Base-by-base conservation (phyloP, 129 eudicot species). In the Apium graveolens region DNA sequence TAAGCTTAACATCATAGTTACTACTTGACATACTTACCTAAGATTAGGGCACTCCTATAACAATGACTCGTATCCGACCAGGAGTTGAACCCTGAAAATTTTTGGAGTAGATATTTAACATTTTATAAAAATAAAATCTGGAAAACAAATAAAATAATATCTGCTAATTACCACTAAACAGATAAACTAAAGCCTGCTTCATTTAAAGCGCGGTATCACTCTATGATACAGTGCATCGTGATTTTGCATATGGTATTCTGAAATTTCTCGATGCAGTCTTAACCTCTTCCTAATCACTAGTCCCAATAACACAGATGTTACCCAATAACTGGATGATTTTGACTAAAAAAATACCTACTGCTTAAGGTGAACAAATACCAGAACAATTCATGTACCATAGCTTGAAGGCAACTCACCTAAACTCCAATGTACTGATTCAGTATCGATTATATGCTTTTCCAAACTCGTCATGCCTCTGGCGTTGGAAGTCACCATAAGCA, bases 401-500 rank as follows among this genome's bases (percentile, higher is more conserved):
- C 72, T 79, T 66, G 37, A 84, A 81, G 82, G 78, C 80, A 70
- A 90, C 97, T 90, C 91, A 90, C 96, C 93, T 13, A 84, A 49
- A 45, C 70, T 57, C 78, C 68, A 66, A 80, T 68, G 14, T 76
- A 45, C 51, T 71, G 77, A 83, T 71, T 83, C 78, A 93, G 86
- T 87, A 92, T 69, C 95, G 90, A 81, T 89, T 85, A 83, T 87
- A 93, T 65, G 96, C 41, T 68, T 83, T 83, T 78, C 87, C 89
- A 78, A 85, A 89, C 66, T 89, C 95, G 34, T 79, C 91, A 17
- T 74, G 92, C 81, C 92, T 89, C 75, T 82, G 92, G 57, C 82
- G 97, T 85, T 91, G 97, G 75, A 87, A 87, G 70, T 90, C 89
- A 24, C 84, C 86, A 49, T 87, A 87, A 46, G 76, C 51, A 69